Conservation (phyloP, 2,329 filamentous ascomycete genomes). For the Epichloe typhina region DNA sequence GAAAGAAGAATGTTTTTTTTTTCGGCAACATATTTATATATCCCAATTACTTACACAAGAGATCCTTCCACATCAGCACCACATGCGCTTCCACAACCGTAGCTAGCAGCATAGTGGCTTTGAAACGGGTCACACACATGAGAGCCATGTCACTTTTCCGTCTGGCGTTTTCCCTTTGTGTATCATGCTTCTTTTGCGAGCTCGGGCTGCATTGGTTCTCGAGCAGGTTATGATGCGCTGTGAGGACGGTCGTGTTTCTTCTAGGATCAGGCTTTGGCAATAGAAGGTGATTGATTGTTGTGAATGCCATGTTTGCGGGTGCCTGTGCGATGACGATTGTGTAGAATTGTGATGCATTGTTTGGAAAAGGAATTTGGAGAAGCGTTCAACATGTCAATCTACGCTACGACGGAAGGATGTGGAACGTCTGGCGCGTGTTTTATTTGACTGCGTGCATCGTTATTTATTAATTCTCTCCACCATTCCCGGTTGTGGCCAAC, state of each 20-base stretch:
- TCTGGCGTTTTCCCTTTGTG: background rate
- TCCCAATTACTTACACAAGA: background rate
- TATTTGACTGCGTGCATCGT: no score
- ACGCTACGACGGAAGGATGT: no score
- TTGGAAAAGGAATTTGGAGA: no score
- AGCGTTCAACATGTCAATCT: no score
- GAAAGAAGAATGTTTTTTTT: background rate
- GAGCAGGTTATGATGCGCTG: background rate
- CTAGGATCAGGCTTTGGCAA: conserved; percentile 1
- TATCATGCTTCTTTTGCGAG: background rate
- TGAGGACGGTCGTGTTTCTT: background rate
- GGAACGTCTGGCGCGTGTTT: no score
- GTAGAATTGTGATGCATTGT: no score
- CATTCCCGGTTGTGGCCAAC: no score
- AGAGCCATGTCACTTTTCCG: background rate
- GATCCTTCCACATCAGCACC: background rate
- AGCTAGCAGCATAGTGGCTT: background rate
- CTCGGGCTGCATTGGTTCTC: background rate
- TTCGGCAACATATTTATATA: background rate
- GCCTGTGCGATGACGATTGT: no score
- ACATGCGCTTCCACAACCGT: background rate
- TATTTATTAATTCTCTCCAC: no score
- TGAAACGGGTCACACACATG: background rate
- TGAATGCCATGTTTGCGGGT: no score
- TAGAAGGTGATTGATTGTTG: background rate